These are phyloP conservation scores for Myriosclerotinia curreyana DNA, from an alignment of 2,329 filamentous ascomycete genomes.

Conservation along the genomic window DNA sequence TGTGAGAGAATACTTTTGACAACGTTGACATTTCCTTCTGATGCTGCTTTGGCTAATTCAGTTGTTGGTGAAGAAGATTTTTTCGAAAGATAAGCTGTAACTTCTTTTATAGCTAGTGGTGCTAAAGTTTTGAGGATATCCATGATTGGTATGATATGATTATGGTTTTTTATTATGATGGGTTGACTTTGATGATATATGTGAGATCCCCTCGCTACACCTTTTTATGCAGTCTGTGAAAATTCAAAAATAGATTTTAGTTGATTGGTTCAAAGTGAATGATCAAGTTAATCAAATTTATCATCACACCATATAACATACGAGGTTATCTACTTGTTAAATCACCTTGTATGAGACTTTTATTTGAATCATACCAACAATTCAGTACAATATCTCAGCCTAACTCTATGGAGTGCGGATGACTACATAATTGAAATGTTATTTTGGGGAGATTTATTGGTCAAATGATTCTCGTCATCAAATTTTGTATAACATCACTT, in stretches of 20 bases:
- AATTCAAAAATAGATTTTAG: background rate
- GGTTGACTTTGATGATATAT: background rate
- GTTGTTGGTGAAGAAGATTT: constrained; percentile 13
- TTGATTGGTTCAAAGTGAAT: background rate
- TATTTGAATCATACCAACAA: no score
- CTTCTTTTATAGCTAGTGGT: constrained; percentile 4
- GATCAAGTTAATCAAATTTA: background rate
- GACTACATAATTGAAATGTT: background rate
- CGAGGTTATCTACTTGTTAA: background rate
- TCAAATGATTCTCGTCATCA: background rate
- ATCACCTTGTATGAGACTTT: background rate
- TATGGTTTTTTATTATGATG: background rate
- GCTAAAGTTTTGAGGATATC: constrained; percentile 5
- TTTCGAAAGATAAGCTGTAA: constrained; percentile 1
- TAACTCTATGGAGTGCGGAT: background rate
- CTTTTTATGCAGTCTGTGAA: background rate
- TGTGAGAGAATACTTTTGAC: constrained; percentile 22
- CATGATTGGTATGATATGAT: background rate
- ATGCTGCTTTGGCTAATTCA: constrained; percentile 23
- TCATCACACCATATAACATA: no score
- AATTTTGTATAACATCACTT: background rate
- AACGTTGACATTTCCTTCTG: constrained; percentile 17
- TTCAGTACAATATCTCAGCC: constrained; percentile 1
- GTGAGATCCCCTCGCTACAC: background rate
- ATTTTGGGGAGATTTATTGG: background rate